phyloP scores from a whole-genome alignment of 768 basidiomycete genomes.

The Gloeopeniophorella convolvens region DNA sequence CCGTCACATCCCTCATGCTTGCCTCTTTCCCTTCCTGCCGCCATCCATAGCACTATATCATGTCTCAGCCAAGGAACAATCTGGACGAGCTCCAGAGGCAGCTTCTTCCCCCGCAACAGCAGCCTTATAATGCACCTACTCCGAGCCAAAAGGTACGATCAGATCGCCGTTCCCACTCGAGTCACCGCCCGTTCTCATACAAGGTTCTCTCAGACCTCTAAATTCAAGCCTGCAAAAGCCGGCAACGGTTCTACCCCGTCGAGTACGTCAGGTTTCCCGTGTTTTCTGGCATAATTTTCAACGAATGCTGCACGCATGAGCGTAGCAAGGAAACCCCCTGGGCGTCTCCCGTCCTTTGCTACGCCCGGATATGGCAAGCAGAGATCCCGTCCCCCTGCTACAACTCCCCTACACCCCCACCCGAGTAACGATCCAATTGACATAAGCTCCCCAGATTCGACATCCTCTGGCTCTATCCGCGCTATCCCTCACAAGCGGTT shows the following conservation, averaged over 20 bases:
- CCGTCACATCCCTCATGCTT: background rate
- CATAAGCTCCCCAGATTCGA: slow-evolving; percentile 9
- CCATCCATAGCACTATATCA: too few species aligned
- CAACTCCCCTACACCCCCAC: background rate
- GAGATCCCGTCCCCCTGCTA: slow-evolving; percentile 3
- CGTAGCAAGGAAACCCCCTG: background rate
- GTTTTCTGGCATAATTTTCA: background rate
- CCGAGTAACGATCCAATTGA: slow-evolving; percentile 15
- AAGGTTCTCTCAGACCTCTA: slow-evolving; percentile 4
- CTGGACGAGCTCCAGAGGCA: slow-evolving; percentile 19
- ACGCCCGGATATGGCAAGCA: slow-evolving; percentile 13
- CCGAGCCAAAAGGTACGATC: slow-evolving; percentile 12
- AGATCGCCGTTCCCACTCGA: background rate
- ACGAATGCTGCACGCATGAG: background rate
- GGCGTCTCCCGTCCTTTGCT: slow-evolving; percentile 6
- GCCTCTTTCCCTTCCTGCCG: background rate
- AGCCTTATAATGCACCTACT: slow-evolving; percentile 6
- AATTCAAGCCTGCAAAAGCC: slow-evolving; percentile 21
- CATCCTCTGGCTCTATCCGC: background rate
- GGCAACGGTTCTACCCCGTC: background rate
- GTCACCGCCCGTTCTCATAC: background rate
- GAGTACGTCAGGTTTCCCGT: background rate
- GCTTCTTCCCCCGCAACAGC: slow-evolving; percentile 7
- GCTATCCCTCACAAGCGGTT: slow-evolving; percentile 11
- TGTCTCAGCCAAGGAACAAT: slow-evolving; percentile 22